Evolutionary conservation across 768 basidiomycete genomes (phyloP).

Genomic region (Coprinopsis strossmayeri): DNA sequence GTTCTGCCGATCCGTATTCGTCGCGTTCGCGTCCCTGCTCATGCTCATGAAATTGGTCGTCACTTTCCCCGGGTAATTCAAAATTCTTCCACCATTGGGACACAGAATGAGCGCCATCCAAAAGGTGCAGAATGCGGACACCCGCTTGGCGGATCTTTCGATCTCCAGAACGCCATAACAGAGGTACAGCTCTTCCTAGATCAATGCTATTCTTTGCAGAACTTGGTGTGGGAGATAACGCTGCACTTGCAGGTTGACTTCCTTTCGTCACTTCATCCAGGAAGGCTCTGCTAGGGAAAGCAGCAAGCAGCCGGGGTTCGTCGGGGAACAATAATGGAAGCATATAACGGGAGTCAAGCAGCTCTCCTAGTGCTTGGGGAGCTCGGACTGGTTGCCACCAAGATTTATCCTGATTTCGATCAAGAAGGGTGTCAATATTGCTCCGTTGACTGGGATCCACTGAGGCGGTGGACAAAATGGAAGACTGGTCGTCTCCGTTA

Average conservation of each 20-base stretch:
- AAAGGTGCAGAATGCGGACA: constrained; percentile 55
- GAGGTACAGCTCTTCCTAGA: constrained; percentile 24
- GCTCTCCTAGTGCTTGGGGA: constrained; percentile 81
- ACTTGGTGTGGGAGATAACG: constrained; percentile 5
- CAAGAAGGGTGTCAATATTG: constrained; percentile 77
- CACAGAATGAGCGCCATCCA: constrained; percentile 60
- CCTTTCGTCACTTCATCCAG: constrained; percentile 24
- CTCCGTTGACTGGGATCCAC: constrained; percentile 34
- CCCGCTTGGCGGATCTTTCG: constrained; percentile 57
- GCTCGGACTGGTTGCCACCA: constrained; percentile 75
- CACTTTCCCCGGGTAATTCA: constrained; percentile 28
- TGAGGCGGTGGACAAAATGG: constrained; percentile 27
- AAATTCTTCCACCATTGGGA: constrained; percentile 52
- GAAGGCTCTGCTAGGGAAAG: constrained; percentile 46
- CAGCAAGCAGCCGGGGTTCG: constrained; percentile 71
- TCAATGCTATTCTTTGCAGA: constrained; percentile 14
- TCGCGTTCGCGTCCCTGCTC: constrained; percentile 29
- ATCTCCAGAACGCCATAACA: constrained; percentile 56
- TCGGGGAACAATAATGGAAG: constrained; percentile 81
- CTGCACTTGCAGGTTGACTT: constrained; percentile 1
- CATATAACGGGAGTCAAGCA: constrained; percentile 92
- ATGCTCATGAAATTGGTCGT: constrained; percentile 26
- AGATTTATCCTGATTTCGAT: constrained; percentile 54
- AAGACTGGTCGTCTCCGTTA: constrained; percentile 24
- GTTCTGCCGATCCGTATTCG: constrained; percentile 35